Conservation (phyloP, 2,329 filamentous ascomycete species). For the Sclerotinia subarctica region DNA sequence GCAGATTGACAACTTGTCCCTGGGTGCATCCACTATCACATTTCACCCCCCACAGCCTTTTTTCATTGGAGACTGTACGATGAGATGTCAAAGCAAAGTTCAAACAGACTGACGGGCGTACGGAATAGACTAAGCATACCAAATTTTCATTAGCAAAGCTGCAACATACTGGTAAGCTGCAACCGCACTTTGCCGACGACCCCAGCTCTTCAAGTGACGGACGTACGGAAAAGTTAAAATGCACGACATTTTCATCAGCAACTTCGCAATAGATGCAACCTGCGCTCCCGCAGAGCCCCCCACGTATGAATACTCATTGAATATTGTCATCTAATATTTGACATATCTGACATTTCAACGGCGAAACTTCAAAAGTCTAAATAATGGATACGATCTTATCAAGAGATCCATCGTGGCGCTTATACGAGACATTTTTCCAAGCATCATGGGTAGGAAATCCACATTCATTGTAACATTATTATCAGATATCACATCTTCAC, state of each 20-base stretch:
- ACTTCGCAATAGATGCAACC: neutral
- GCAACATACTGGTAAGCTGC: neutral
- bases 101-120: conserved; percentile 3
- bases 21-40: conserved; percentile 1
- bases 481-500: neutral
- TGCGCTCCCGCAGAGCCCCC: neutral
- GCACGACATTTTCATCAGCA: conserved; percentile 5
- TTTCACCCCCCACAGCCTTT: neutral
- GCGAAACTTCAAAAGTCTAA: neutral
- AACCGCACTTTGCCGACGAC: conserved; percentile 8
- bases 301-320: neutral
- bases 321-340: conserved; percentile 4
- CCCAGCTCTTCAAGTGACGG: conserved; percentile 4
- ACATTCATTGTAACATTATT: neutral
- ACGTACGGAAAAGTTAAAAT: neutral
- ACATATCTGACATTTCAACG: neutral
- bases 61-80: conserved; percentile 6
- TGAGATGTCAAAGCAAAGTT: neutral
- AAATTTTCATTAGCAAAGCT: neutral
- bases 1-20: neutral
- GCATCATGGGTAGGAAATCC: neutral
- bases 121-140: conserved; percentile 1
- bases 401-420: neutral
- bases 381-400: neutral
- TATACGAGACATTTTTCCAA: neutral